Evolutionary conservation across 2,329 filamentous ascomycete species (phyloP).

Genomic region (Fusarium brevicatenulatum): DNA sequence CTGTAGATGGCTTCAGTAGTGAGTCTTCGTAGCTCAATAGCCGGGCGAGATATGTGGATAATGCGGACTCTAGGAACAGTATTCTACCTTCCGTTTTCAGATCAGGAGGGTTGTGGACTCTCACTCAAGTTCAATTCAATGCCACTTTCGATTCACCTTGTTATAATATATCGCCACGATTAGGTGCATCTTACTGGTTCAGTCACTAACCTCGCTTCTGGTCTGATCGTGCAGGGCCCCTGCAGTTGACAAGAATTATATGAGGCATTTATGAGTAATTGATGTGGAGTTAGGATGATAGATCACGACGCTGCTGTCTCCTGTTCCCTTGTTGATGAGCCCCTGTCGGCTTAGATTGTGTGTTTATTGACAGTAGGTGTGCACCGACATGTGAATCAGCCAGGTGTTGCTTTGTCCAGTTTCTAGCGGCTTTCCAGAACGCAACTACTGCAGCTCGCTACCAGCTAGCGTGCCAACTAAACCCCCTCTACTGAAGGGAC

Average conservation of each 20-base stretch:
- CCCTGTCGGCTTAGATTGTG: no score
- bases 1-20: neutral
- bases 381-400: neutral
- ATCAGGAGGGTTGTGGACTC: neutral
- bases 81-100: neutral
- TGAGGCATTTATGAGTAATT: neutral
- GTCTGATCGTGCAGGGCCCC: rapidly evolving
- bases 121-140: no score
- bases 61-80: neutral
- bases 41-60: neutral
- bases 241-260: neutral
- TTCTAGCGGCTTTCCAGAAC: neutral
- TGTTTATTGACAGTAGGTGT: neutral
- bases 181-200: neutral
- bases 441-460: neutral
- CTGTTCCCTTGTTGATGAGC: neutral
- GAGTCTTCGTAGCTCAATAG: no score
- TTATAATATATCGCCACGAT: neutral
- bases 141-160: rapidly evolving
- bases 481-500: no score
- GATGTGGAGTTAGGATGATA: neutral
- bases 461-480: neutral
- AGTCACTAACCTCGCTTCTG: neutral
- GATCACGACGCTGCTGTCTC: neutral
- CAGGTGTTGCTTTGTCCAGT: neutral